Evolutionary conservation across 2,329 filamentous ascomycete species (phyloP).

Genomic region (Exophiala alcalophila): DNA sequence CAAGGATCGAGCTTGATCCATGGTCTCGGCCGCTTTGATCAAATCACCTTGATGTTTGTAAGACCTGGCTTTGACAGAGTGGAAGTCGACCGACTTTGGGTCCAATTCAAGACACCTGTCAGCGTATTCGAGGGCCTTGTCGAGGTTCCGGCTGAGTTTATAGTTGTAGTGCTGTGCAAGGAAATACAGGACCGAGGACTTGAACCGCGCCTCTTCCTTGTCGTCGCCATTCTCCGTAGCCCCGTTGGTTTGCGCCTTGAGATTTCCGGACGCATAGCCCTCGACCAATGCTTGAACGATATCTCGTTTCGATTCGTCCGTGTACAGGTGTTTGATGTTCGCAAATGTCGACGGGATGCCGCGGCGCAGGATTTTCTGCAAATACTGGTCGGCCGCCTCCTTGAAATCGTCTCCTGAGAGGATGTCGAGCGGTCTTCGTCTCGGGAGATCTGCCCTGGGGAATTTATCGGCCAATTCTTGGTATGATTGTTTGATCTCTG

Average conservation of each 20-base stretch:
- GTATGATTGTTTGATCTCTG: slow-evolving; percentile 70
- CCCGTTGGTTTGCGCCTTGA: slow-evolving; percentile 47
- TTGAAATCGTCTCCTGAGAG: slow-evolving; percentile 78
- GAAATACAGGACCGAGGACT: slow-evolving; percentile 83
- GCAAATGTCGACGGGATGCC: slow-evolving; percentile 95
- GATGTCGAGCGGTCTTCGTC: slow-evolving; percentile 85
- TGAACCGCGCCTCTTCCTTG: slow-evolving; percentile 60
- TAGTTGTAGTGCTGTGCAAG: slow-evolving; percentile 98
- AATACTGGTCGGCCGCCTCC: slow-evolving; percentile 71
- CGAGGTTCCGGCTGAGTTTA: slow-evolving; percentile 75
- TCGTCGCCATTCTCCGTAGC: slow-evolving; percentile 48
- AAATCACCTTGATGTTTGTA: slow-evolving; percentile 84
- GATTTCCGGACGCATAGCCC: slow-evolving; percentile 66
- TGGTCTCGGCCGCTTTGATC: slow-evolving; percentile 74
- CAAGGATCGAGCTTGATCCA: slow-evolving; percentile 81
- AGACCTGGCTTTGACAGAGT: slow-evolving; percentile 94
- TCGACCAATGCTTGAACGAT: slow-evolving; percentile 72
- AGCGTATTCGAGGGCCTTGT: slow-evolving; percentile 76
- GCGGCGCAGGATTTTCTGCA: slow-evolving; percentile 81
- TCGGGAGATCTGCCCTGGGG: slow-evolving; percentile 78
- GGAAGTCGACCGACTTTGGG: slow-evolving; percentile 80
- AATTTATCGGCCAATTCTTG: slow-evolving; percentile 77
- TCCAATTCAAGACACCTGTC: slow-evolving; percentile 78
- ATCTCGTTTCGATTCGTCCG: slow-evolving; percentile 72
- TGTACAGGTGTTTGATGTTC: slow-evolving; percentile 91